A percentile compares a stretch with the other conserved stretches of the same genome.
These are phyloP conservation scores for Chaetomiaceae sp. DNA, from an alignment of 2,329 filamentous ascomycete species.

Conservation along the genomic window DNA sequence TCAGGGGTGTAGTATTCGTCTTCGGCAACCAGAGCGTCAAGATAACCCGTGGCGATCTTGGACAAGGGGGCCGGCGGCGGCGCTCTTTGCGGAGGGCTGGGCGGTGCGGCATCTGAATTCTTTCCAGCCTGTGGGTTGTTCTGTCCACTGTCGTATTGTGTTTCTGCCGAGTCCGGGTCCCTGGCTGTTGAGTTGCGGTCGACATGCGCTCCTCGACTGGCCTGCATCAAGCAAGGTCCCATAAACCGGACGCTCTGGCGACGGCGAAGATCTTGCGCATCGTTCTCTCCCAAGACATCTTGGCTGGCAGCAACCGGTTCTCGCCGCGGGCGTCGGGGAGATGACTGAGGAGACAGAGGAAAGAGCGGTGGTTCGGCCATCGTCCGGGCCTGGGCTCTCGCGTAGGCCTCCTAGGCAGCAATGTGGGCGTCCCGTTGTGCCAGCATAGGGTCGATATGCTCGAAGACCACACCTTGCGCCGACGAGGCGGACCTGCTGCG, in stretches of 20 bases:
- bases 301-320: slow-evolving; percentile 14
- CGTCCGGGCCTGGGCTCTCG: slow-evolving; percentile 44
- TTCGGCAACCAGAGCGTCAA: slow-evolving; percentile 35
- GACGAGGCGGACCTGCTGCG: slow-evolving; percentile 54
- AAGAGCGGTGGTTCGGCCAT: slow-evolving; percentile 34
- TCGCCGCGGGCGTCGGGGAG: slow-evolving; percentile 19
- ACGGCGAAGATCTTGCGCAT: slow-evolving; percentile 33
- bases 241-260: slow-evolving; percentile 56
- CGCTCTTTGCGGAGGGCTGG: slow-evolving; percentile 13
- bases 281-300: slow-evolving; percentile 24
- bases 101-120: not conserved
- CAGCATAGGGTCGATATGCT: slow-evolving; percentile 45
- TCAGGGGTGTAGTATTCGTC: slow-evolving; percentile 45
- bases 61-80: slow-evolving; percentile 18
- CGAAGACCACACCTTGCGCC: slow-evolving; percentile 42
- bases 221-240: slow-evolving; percentile 23
- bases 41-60: slow-evolving; percentile 33
- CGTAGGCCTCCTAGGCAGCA: slow-evolving; percentile 59
- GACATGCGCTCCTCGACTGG: not conserved
- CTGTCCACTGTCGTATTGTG: slow-evolving; percentile 2
- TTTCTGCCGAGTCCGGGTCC: not conserved
- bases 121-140: not conserved
- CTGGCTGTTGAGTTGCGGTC: not conserved
- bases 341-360: slow-evolving; percentile 29
- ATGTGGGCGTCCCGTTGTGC: slow-evolving; percentile 58